Base-by-base conservation (phyloP, 257 asterid species). In the Nicotiana tabacum region DNA sequence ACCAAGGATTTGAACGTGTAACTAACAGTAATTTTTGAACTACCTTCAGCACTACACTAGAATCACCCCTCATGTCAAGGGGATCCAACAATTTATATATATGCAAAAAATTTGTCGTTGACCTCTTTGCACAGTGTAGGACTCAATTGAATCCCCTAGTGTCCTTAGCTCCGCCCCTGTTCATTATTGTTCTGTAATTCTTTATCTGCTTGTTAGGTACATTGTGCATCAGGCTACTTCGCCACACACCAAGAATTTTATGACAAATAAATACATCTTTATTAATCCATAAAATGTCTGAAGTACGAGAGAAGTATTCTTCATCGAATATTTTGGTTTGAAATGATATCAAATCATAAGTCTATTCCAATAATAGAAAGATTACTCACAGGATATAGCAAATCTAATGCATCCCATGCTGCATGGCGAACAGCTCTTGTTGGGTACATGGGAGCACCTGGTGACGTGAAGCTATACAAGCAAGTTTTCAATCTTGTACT, bases 341-440 rank as follows among this genome's bases (percentile, higher is more conserved):
- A 12, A 37, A 77, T 24, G 17, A 18, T 67, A 76, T 18, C 58
- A 77, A 56, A 80, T 61, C 11, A 61, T n/a, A n/a, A 39, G 18
- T 17, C 46, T 30, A 30, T 10, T 80, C 66, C 83, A 68, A 48
- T 70, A 80, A 66, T 68, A 35, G 30, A 68, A 27, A 81, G 67
- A 30, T 33, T 13, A 87, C 98, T 92, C 88, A 96, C 99, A 35
- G 98, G 99, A 85, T 94, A 96, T 84, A 96, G 98, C 86, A 88
- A 85, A 82, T 96, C 93, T 72, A 96, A 89, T 43, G 98, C 89
- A 8, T 94, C 92, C 99, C 99, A 96, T 66, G 98, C 98, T 29
- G 99, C 97, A 88, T 94, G 99, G 24, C 99, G 98, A 82, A 96
- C 98, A 82, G 91, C 95, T 91, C 99, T 88, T 58, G 99, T 96